Base-by-base conservation (phyloP, 768 basidiomycete species). In the Tephrocybe rancida region DNA sequence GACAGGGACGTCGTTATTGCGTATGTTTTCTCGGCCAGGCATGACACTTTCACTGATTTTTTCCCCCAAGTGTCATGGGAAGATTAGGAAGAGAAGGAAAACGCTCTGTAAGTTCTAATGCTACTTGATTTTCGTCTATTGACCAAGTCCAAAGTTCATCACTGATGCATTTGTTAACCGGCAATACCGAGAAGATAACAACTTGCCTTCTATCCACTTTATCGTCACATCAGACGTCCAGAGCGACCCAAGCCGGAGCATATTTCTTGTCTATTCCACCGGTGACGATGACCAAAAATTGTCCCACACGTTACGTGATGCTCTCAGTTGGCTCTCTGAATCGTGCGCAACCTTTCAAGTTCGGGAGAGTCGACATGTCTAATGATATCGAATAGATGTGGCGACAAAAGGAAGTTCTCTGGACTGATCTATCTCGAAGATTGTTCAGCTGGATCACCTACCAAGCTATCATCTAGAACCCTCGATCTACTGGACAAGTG, bases 351-450 rank as follows among this genome's bases (percentile, higher is more conserved):
- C n/a, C 35, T 50, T 51, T 26, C 10, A 19, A 18, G 11, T 26
- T 27, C n/a, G 18, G 6, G 22, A 42, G n/a, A 3, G 0, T 6
- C 4, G 6, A 13, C 8, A 44, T 44, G 26, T 8, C 29, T 43
- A 32, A 51, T 3, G 19, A 5, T 42, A 19, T 14, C 16, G 27
- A 16, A 16, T 24, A 58, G 57, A 27, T 41, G 29, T 26, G 39
- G 32, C 7, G 41, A 49, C 25, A 43, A 41, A 35, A 55, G 45
- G 32, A 55, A 48, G 46, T 44, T 59, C 19, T 48, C 57, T 38
- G 57, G 57, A 22, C 32, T 59, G 34, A 49, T 59, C 25, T 52
- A 55, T 30, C 50, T 59, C 7, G 54, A 59, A 27, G 46, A 52
- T 29, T 27, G 43, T 9, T 44, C 54, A 5, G 44, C 19, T n/a